phyloP scores from a whole-genome alignment of 2,329 filamentous ascomycete genomes.

The Sphaerulina musiva region DNA sequence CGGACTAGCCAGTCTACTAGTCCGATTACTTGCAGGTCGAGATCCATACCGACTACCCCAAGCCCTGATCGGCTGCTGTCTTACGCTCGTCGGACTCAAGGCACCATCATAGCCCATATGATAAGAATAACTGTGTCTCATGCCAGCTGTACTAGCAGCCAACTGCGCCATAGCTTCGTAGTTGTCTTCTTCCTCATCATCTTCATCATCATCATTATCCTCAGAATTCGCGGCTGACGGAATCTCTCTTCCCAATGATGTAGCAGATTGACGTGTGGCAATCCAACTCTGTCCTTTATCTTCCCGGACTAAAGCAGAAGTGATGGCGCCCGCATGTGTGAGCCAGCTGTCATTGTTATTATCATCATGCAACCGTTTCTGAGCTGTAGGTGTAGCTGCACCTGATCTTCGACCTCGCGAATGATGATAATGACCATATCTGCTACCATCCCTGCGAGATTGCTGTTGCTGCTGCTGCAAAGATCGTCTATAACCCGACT shows the following conservation, averaged over 20 bases:
- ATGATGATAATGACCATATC: neutral
- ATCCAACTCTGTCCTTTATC: constrained; percentile 59
- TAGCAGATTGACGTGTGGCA: constrained; percentile 41
- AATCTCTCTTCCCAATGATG: constrained; percentile 40
- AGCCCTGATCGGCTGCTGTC: constrained; percentile 19
- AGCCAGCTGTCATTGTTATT: constrained; percentile 49
- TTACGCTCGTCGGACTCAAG: constrained; percentile 15
- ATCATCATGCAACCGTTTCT: constrained; percentile 1
- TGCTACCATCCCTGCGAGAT: neutral
- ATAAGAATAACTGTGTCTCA: constrained; percentile 8
- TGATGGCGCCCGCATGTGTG: constrained; percentile 51
- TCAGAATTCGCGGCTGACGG: constrained; percentile 19
- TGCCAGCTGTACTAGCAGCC: constrained; percentile 23
- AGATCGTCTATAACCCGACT: constrained; percentile 9
- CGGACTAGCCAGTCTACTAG: constrained; percentile 37
- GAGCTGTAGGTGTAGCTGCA: constrained; percentile 11
- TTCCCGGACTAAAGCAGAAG: constrained; percentile 52
- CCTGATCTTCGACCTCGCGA: constrained; percentile 13
- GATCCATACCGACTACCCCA: constrained; percentile 34
- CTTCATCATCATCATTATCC: constrained; percentile 26
- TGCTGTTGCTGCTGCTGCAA: constrained; percentile 17
- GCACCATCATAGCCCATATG: constrained; percentile 13
- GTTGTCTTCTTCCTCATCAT: constrained; percentile 32
- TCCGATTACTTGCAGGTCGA: constrained; percentile 35
- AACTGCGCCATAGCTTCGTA: constrained; percentile 32